phyloP scores from a whole-genome alignment of 2,329 filamentous ascomycete genomes.

The Fusarium proliferatum region DNA sequence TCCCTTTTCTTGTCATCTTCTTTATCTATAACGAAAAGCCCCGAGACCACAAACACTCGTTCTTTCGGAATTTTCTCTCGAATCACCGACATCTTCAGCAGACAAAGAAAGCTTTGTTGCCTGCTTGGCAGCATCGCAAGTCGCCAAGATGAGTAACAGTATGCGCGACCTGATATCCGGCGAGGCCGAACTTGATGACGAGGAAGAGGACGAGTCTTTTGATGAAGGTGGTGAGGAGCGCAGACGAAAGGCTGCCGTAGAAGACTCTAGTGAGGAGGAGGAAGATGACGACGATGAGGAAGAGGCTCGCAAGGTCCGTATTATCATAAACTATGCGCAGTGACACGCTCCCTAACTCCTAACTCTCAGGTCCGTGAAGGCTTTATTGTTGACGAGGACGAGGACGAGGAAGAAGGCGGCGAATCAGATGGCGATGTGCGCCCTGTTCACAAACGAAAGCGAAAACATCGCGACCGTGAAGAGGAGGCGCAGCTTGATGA shows the following conservation, averaged over 20 bases:
- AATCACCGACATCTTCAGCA: constrained; percentile 23
- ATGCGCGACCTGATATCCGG: constrained; percentile 85
- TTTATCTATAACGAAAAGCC: not conserved
- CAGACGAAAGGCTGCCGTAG: constrained; percentile 60
- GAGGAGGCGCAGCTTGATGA: constrained; percentile 92
- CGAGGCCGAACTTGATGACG: constrained; percentile 86
- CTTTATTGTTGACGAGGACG: constrained; percentile 95
- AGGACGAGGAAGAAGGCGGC: constrained; percentile 78
- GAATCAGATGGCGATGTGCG: constrained; percentile 65
- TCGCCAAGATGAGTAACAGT: constrained; percentile 66
- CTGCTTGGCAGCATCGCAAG: constrained; percentile 42
- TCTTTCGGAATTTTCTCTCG: not conserved
- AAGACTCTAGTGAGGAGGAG: constrained; percentile 92
- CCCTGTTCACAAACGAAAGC: constrained; percentile 75
- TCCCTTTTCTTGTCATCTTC: constrained; percentile 19
- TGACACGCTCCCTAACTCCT: constrained; percentile 19
- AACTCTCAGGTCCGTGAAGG: constrained; percentile 81
- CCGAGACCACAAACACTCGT: not conserved
- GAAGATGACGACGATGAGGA: constrained; percentile 94
- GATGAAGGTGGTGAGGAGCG: constrained; percentile 79
- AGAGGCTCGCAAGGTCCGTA: constrained; percentile 76
- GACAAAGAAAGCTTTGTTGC: constrained; percentile 41
- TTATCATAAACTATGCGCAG: not conserved
- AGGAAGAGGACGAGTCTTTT: constrained; percentile 86
- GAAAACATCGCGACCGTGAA: constrained; percentile 79